Evolutionary conservation across 2,329 filamentous ascomycete genomes (phyloP).

Genomic region (Clonostachys byssicola): DNA sequence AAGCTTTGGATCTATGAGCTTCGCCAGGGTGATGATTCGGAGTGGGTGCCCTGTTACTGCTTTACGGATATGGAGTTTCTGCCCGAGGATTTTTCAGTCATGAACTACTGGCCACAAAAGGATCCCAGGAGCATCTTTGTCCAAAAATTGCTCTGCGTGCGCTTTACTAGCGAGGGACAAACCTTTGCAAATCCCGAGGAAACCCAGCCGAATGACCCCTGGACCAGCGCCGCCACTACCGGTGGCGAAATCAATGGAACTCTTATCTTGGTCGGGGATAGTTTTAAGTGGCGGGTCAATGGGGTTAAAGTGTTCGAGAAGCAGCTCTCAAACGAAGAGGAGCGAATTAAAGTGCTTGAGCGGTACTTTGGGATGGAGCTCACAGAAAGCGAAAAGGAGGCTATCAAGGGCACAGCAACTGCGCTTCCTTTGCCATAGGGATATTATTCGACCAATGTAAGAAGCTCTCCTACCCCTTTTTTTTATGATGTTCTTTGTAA

Average conservation of each 20-base stretch:
- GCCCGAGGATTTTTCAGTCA: conserved; percentile 28
- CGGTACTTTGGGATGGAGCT: conserved; percentile 1
- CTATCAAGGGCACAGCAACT: conserved; percentile 2
- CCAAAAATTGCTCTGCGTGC: conserved; percentile 24
- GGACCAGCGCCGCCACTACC: no score
- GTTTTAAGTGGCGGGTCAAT: conserved; percentile 1
- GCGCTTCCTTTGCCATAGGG: not conserved
- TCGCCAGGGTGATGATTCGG: conserved; percentile 13
- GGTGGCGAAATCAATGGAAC: conserved; percentile 1
- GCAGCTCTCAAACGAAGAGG: not conserved
- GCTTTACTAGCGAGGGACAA: conserved; percentile 30
- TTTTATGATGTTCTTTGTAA: no score
- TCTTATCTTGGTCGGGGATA: not conserved
- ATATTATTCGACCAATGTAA: no score
- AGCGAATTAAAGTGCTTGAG: not conserved
- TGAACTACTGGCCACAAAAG: conserved; percentile 28
- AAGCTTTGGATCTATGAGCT: conserved; percentile 15
- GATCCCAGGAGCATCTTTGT: conserved; percentile 26
- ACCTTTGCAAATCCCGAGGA: not conserved
- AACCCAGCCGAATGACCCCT: not conserved
- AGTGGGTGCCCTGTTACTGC: conserved; percentile 36
- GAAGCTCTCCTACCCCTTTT: no score
- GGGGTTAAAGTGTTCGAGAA: not conserved
- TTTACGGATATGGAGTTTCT: conserved; percentile 38
- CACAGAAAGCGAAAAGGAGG: not conserved